Evolutionary conservation across 1,284 basidiomycete genomes (phyloP).

Genomic region (Inonotus obliquus): DNA sequence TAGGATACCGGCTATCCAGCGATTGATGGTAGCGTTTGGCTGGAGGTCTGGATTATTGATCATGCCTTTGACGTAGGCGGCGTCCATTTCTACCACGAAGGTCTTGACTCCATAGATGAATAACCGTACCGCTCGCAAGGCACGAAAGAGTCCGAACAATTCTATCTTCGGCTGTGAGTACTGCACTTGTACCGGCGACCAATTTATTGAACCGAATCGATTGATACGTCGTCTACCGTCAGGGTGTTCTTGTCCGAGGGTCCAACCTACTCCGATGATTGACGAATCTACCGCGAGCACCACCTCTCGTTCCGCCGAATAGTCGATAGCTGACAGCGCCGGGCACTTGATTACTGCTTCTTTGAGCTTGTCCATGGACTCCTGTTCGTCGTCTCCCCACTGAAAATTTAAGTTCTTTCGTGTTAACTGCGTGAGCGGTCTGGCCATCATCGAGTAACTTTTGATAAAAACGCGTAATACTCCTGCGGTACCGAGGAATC

Average conservation of each 20-base stretch:
- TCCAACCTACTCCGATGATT: too few relatives aligned
- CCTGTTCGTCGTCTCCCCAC: too few relatives aligned
- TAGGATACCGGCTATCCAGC: conserved; percentile 23
- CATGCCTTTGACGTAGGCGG: conserved; percentile 24
- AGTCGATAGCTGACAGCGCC: too few relatives aligned
- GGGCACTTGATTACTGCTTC: too few relatives aligned
- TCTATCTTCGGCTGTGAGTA: neutral
- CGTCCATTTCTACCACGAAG: conserved; percentile 22
- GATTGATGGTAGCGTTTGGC: conserved; percentile 21
- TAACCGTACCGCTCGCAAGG: neutral
- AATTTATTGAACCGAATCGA: neutral
- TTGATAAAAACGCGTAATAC: conserved; percentile 28
- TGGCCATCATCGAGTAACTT: conserved; percentile 25
- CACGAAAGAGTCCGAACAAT: too few relatives aligned
- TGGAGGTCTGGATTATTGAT: conserved; percentile 21
- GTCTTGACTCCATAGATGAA: neutral
- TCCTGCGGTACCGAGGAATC: too few relatives aligned
- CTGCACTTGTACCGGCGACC: neutral
- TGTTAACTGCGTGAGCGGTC: conserved; percentile 19
- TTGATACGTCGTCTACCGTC: neutral
- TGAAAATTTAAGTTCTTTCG: too few relatives aligned
- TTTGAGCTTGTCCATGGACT: too few relatives aligned
- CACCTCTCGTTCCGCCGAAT: too few relatives aligned
- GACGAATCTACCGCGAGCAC: too few relatives aligned
- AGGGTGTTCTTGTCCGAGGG: too few relatives aligned